phyloP scores from a whole-genome alignment of 177 flowering plant species.

The Vitis hybrid region DNA sequence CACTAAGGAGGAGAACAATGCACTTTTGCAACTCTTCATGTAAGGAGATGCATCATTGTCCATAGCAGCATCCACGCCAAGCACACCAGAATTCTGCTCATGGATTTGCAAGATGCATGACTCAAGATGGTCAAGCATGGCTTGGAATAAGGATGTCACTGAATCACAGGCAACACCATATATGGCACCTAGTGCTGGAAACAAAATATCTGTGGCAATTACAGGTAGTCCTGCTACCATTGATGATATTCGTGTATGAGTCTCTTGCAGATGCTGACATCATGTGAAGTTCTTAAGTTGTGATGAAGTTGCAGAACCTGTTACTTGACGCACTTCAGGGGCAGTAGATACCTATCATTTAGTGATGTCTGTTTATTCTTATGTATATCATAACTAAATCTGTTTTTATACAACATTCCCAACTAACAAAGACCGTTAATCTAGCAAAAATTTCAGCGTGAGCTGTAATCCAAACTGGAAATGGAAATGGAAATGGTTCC shows the following conservation, averaged over 20 bases:
- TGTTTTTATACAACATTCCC: no score
- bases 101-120: slow-evolving; percentile 86
- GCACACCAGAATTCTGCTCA: slow-evolving; percentile 73
- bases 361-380: background rate
- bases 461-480: no score
- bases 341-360: slow-evolving; percentile 82
- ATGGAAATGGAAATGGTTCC: no score
- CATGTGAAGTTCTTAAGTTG: slow-evolving; percentile 83
- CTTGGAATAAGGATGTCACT: slow-evolving; percentile 76
- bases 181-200: slow-evolving; percentile 69
- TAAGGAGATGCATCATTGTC: slow-evolving; percentile 83
- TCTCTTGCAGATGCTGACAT: slow-evolving; percentile 90
- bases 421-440: no score
- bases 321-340: slow-evolving; percentile 88
- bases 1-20: slow-evolving; percentile 73
- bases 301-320: slow-evolving; percentile 78
- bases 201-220: slow-evolving; percentile 72
- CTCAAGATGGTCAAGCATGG: slow-evolving; percentile 88
- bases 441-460: no score
- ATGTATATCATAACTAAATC: no score
- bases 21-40: slow-evolving; percentile 90
- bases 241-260: slow-evolving; percentile 68
- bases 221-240: slow-evolving; percentile 59
- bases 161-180: slow-evolving; percentile 90
- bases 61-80: slow-evolving; percentile 76